Conservation (phyloP, 208 protist genomes). For the Leishmania braziliensis region DNA sequence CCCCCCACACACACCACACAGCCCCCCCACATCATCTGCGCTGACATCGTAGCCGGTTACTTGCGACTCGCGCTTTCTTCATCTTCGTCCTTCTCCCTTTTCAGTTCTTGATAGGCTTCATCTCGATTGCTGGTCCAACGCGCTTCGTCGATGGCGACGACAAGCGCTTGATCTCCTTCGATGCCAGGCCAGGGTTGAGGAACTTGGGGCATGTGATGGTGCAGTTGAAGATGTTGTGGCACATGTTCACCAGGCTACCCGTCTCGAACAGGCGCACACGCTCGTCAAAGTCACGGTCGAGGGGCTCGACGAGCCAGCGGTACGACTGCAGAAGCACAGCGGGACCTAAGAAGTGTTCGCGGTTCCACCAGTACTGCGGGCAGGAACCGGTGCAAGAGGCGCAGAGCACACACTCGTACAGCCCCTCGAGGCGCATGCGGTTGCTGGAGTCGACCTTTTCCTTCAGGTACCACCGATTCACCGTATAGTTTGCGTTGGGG, state of each 20-base stretch:
- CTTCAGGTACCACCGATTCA: conserved; percentile 91
- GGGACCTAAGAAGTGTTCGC: conserved; percentile 89
- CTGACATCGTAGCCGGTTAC: not conserved
- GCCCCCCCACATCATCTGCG: not conserved
- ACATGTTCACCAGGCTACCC: conserved; percentile 86
- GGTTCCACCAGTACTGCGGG: conserved; percentile 93
- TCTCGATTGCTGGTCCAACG: conserved; percentile 50
- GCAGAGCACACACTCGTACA: conserved; percentile 93
- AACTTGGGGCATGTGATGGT: conserved; percentile 91
- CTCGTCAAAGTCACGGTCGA: conserved; percentile 86
- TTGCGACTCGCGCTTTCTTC: not conserved
- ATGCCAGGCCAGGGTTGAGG: conserved; percentile 86
- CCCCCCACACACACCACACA: not conserved
- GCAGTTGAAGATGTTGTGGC: conserved; percentile 94
- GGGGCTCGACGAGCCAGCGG: conserved; percentile 89
- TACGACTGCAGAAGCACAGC: conserved; percentile 90
- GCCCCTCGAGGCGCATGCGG: conserved; percentile 80
- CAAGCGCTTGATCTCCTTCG: conserved; percentile 90
- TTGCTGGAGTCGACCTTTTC: conserved; percentile 87
- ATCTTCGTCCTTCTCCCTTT: not conserved
- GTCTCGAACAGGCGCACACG: conserved; percentile 89
- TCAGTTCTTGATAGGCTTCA: conserved; percentile 34
- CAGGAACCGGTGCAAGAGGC: conserved; percentile 87
- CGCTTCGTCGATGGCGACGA: conserved; percentile 61
- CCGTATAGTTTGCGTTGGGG: conserved; percentile 51